A percentile compares a stretch with the other conserved stretches of the same genome.
phyloP scores from a whole-genome alignment of 805 yeast genomes.

The Lipomyces chichibuensis region DNA sequence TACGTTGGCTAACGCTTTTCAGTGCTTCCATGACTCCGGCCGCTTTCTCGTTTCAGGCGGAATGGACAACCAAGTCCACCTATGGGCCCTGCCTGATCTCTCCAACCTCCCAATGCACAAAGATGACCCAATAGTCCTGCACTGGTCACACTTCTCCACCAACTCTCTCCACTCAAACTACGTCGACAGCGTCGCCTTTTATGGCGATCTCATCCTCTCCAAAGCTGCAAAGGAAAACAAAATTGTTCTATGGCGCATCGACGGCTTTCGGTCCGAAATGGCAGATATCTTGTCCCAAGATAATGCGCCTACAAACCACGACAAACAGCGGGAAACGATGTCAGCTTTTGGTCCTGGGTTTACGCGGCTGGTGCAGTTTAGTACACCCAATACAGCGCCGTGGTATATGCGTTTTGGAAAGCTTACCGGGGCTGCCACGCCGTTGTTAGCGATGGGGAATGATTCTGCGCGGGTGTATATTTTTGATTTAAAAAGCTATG shows the following conservation, averaged over 20 bases:
- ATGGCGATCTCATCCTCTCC: slow-evolving; percentile 30
- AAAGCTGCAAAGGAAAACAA: slow-evolving; percentile 31
- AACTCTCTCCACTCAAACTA: slow-evolving; percentile 28
- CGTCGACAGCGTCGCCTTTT: slow-evolving; percentile 31
- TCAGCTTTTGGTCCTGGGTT: slow-evolving; percentile 30
- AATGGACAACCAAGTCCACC: slow-evolving; percentile 29
- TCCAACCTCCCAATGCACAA: slow-evolving; percentile 5
- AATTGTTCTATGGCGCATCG: slow-evolving; percentile 32
- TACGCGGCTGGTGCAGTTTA: slow-evolving; percentile 25
- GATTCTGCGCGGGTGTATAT: slow-evolving; percentile 27
- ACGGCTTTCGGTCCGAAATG: slow-evolving; percentile 24
- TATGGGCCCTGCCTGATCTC: slow-evolving; percentile 33
- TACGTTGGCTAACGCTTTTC: background rate
- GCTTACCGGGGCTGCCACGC: slow-evolving; percentile 7
- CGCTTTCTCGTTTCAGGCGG: slow-evolving; percentile 33
- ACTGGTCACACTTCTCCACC: slow-evolving; percentile 31
- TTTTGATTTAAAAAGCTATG: slow-evolving; percentile 21
- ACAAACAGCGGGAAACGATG: slow-evolving; percentile 22
- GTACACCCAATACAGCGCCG: slow-evolving; percentile 27
- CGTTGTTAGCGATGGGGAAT: slow-evolving; percentile 29
- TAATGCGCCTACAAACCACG: slow-evolving; percentile 33
- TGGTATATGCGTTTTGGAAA: slow-evolving; percentile 35
- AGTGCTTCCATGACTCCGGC: slow-evolving; percentile 30
- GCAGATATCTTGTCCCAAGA: slow-evolving; percentile 22
- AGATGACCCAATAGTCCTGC: slow-evolving; percentile 28